A percentile compares a stretch with the other conserved stretches of the same genome.
phyloP scores from a whole-genome alignment of 2,329 filamentous ascomycete genomes.

The Aspergillus pseudotamarii region DNA sequence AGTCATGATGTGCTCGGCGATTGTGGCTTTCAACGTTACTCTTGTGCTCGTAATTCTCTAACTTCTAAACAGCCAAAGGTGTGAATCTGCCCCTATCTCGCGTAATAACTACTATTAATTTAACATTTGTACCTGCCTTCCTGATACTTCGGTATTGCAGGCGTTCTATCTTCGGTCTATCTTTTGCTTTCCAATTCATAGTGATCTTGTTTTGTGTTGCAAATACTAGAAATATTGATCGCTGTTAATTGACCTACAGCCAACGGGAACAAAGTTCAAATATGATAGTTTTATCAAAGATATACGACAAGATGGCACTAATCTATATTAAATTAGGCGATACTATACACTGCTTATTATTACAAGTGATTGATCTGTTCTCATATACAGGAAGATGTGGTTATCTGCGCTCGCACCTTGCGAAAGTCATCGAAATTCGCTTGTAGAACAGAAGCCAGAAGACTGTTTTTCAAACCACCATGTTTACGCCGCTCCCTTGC shows the following conservation, averaged over 20 bases:
- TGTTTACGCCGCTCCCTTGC: constrained; percentile 24
- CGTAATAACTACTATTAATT: constrained; percentile 10
- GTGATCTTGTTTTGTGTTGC: neutral
- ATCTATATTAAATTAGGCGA: neutral
- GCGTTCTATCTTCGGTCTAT: constrained; percentile 3
- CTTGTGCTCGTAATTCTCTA: neutral
- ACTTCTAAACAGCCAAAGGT: neutral
- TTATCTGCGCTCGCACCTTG: neutral
- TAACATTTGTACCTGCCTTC: constrained; percentile 11
- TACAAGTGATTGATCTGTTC: neutral
- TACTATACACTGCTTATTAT: neutral
- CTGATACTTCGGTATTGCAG: neutral
- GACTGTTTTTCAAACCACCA: constrained; percentile 14
- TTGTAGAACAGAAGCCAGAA: constrained; percentile 29
- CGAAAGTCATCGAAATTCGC: constrained; percentile 34
- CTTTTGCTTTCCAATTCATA: neutral
- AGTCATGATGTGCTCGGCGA: neutral
- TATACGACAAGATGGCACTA: neutral
- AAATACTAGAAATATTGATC: neutral
- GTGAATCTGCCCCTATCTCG: constrained; percentile 3
- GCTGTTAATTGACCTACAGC: neutral
- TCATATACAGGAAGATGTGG: neutral
- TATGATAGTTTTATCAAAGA: neutral
- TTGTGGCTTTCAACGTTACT: neutral
- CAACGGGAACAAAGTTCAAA: neutral